Conservation (phyloP, 495 filamentous ascomycete genomes). For the Pyronema omphalodes region DNA sequence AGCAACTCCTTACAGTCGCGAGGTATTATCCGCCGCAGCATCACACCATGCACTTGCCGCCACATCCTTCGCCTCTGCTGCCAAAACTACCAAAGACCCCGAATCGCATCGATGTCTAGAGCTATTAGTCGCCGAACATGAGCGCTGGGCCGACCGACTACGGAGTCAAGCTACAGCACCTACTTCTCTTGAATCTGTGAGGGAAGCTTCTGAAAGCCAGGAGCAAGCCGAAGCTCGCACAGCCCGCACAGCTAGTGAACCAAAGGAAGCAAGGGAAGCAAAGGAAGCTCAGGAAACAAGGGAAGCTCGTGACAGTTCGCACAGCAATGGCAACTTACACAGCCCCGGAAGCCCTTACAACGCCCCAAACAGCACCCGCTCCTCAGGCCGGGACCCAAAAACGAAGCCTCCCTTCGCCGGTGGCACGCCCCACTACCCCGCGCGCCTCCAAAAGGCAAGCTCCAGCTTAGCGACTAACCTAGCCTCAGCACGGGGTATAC, state of each 20-base stretch:
- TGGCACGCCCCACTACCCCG: constrained; percentile 33
- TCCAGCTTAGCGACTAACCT: constrained; percentile 86
- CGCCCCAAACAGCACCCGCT: constrained; percentile 4
- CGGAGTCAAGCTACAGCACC: constrained; percentile 14
- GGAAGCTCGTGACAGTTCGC: no score
- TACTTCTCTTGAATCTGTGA: neutral
- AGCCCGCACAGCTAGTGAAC: neutral
- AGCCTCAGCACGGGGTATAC: constrained; percentile 74
- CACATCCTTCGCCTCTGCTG: constrained; percentile 70
- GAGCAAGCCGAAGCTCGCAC: neutral
- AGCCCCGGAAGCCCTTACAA: no score
- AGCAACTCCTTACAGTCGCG: constrained; percentile 48
- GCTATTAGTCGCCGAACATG: constrained; percentile 57
- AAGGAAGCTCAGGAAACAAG: no score
- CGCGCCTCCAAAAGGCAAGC: constrained; percentile 39
- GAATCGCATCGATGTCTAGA: constrained; percentile 73
- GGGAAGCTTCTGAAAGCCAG: neutral
- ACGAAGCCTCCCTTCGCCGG: constrained; percentile 27
- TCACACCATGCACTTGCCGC: constrained; percentile 73
- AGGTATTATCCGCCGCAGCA: constrained; percentile 60
- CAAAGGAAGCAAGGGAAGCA: no score
- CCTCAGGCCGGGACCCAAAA: neutral
- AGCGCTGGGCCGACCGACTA: constrained; percentile 16
- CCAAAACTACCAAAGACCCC: constrained; percentile 49
- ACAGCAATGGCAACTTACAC: no score